Conservation (phyloP, 495 filamentous ascomycete species). For the Bombardia bombarda region DNA sequence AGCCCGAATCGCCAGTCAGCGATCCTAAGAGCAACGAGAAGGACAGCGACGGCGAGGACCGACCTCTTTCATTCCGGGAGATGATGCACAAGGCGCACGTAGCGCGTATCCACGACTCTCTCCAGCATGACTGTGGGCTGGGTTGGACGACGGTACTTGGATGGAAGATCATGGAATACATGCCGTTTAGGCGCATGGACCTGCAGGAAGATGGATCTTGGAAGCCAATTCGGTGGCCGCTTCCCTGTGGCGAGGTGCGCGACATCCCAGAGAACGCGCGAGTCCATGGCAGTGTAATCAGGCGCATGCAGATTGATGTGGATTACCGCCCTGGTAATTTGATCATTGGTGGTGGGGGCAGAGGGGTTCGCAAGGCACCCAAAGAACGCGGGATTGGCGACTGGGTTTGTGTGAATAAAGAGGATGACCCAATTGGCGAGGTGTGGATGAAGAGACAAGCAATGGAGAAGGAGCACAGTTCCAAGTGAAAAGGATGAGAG, state of each 20-base stretch:
- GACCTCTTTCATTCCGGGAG: conserved; percentile 38
- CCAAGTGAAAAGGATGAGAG: too few species aligned
- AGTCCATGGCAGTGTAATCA: conserved; percentile 67
- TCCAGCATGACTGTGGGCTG: conserved; percentile 59
- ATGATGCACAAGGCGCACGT: conserved; percentile 51
- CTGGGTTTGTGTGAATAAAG: conserved; percentile 57
- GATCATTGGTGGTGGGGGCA: conserved; percentile 71
- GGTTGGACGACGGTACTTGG: conserved; percentile 49
- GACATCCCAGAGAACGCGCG: conserved; percentile 67
- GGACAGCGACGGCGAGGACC: background rate
- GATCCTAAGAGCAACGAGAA: background rate
- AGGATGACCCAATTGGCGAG: conserved; percentile 62
- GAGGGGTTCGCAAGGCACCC: conserved; percentile 54
- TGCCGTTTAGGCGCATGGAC: conserved; percentile 82
- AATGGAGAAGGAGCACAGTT: conserved; percentile 12
- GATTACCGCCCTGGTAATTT: conserved; percentile 74
- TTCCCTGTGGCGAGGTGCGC: conserved; percentile 71
- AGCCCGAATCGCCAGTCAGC: background rate
- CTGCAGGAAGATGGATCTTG: conserved; percentile 64
- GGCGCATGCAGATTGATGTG: conserved; percentile 57
- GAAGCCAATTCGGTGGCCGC: conserved; percentile 74
- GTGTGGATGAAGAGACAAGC: conserved; percentile 38
- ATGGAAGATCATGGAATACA: conserved; percentile 76
- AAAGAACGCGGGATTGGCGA: conserved; percentile 58
- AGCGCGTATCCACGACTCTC: conserved; percentile 67